Evolutionary conservation across 495 filamentous ascomycete genomes (phyloP), one percentile per base, ranked within the genome.

Genomic region (Schizothecium vesticola): DNA sequence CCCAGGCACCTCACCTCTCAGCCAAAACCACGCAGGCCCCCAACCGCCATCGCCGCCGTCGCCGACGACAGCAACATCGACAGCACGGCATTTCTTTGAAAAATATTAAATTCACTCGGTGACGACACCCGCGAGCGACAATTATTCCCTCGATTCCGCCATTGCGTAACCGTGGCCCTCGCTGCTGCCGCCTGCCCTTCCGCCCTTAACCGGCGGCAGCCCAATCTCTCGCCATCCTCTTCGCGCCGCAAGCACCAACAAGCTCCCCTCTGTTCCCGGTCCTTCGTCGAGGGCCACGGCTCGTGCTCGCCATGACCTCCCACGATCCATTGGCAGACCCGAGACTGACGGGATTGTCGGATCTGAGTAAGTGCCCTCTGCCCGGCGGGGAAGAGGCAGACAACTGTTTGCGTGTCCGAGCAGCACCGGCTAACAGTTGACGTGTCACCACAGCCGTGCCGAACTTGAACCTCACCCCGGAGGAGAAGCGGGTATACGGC

Each of bases 401-500:
- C 56, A 22, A n/a, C 0, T 10, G 61, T 16, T 64, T 65, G 63
- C 63, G 8, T 65, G 43, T 65, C 43, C 16, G 13, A n/a, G 29
- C 22, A 51, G 43, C 43, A 66, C 67, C 21, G 25, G 31, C 28
- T 26, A 23, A 29, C 59, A 28, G 67, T 59, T 23, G 12, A 29
- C n/a, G 7, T 16, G 22, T 56, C 51, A 23, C 12, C 43, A 8
- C 68, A 89, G 86, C 80, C 71, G 82, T 82, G 64, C 87, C 90
- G 67, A 91, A 89, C 77, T 87, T 98, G 70, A 93, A 96, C 80
- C 88, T 99, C 69, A 93, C 90, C 21, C 82, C 89, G 12, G 93
- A 98, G 70, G 95, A 99, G 83, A 97, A 96, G 82, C 91, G 92
- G 73, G 88, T 91, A 51, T 99, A 95, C 78, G 91, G 90, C 55